Evolutionary conservation across 257 asterid species (phyloP), one percentile per base, ranked within the genome.

Genomic region (Penstemon barbatus): DNA sequence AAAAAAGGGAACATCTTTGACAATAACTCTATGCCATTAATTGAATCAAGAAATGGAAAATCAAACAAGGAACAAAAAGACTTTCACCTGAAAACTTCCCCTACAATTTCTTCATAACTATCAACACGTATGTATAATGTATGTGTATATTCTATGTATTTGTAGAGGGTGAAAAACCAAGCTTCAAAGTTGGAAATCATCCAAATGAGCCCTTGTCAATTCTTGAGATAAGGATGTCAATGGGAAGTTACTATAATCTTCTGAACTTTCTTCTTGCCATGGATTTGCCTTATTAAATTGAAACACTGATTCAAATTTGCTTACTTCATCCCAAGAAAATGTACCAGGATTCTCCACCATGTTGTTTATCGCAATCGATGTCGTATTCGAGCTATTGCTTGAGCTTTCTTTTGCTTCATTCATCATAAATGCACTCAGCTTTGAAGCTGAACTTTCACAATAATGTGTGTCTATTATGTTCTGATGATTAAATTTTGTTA

Each of bases 241-340:
- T 10, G 83, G 77, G 52, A 75, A 86, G 44, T 66, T 57, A 61
- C 78, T 39, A 60, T 75, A 79, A 73, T 71, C 79, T 59, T 56
- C 87, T 18, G 80, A 72, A 72, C 58, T 82, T 67, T 75, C 25
- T 59, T 71, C 71, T 44, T 77, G 71, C 75, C 77, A 71, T 46
- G 60, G 58, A 15, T 54, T 52, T 45, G 64, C 48, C 70, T 77
- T 77, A 63, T 61, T 52, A 40, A 75, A 75, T 61, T 84, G 83
- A 69, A 84, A 79, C n/a, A 74, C 36, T 10, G 88, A 71, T n/a
- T 84, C 89, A 52, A 84, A 50, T 66, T 86, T 90, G 41, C 71
- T 73, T 11, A 74, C 86, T 6, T 13, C 71, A 50, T 74, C 84
- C 96, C 95, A 88, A 7, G 83, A 72, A 44, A 82, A 77, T 39